Evolutionary conservation across 2,329 filamentous ascomycete genomes (phyloP), one percentile per base, ranked within the genome.

Genomic region (Fusarium setosum): DNA sequence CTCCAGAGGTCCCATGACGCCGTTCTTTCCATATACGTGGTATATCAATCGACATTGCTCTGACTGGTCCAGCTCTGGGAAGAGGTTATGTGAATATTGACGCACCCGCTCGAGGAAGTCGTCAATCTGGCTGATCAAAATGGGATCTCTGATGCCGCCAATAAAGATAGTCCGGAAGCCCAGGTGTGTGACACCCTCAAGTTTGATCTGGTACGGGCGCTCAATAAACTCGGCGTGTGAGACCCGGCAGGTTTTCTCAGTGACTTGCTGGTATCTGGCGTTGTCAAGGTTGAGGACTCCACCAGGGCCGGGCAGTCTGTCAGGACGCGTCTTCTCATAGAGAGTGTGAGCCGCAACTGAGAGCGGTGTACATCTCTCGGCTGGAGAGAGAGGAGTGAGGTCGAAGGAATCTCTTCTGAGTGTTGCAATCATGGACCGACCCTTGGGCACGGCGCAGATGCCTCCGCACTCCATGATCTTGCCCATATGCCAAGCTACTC

Each of bases 381-480:
- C 62, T 1, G 80, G 74, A 6, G 76, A 71, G 0, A 82, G 60
- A 0, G 84, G 83, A 1, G 69, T 73, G 7, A 86, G 72, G 52
- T 84, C 82, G 58, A 86, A 86, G 5, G 81, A 80, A 26, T 80
- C 71, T 8, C 42, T 54, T 1, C 77, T 76, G n/a, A 84, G 65
- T 0, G 77, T 81, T 0, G 80, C 80, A 11, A 79, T 72, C 32
- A 78, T 79, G 5, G 76, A 80, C 1, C 72, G 71, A 0, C 78
- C 76, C 61, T 85, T 86, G 0, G 83, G 84, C 4, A 76, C 69
- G 0, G 82, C 78, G 61, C 83, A 86, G 4, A 77, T 67, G 5
- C 80, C 76, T 2, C 83, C 83, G 35, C 83, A 86, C 64, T 86
- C 83, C 74, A 85, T 78, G 32, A 85, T 81, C 73, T 87, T 86